Percentiles rank a stretch among this genome's conserved stretches.
Conservation (phyloP, 441 rosid genomes). For the Populus hybrid region DNA sequence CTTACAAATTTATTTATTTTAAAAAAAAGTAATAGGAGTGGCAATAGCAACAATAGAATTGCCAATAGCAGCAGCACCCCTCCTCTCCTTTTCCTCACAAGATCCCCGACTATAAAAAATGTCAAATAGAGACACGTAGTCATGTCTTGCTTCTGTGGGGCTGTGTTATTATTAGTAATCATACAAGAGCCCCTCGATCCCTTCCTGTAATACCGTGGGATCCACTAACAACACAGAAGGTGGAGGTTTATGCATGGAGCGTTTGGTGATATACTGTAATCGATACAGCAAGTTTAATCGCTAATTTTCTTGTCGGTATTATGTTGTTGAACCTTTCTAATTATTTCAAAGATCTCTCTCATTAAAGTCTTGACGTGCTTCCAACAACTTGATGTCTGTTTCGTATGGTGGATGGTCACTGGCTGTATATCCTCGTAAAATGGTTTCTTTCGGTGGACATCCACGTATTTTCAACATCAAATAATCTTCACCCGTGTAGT, state of each 20-base stretch:
- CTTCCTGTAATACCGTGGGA: conserved; percentile 1
- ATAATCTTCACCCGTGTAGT: background rate
- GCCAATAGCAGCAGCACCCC: no score
- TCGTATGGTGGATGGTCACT: conserved; percentile 3
- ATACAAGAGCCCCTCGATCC: no score
- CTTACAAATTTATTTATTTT: no score
- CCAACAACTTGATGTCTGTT: conserved; percentile 2
- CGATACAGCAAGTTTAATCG: conserved; percentile 7
- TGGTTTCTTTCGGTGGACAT: background rate
- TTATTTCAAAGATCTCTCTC: background rate
- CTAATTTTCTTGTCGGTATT: background rate
- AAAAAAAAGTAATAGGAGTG: no score
- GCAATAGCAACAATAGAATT: no score
- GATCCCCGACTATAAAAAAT: no score
- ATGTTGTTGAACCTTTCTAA: background rate
- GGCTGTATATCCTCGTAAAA: background rate
- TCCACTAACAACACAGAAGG: conserved; percentile 1
- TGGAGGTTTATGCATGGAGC: background rate
- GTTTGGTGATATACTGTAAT: background rate
- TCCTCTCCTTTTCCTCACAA: no score
- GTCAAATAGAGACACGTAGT: background rate
- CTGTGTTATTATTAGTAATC: no score
- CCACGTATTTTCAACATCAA: background rate
- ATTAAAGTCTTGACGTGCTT: background rate
- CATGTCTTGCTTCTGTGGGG: no score